Percentiles rank a stretch among this genome's conserved stretches.
phyloP scores from a whole-genome alignment of 768 basidiomycete species.

The Amanita molliuscula region DNA sequence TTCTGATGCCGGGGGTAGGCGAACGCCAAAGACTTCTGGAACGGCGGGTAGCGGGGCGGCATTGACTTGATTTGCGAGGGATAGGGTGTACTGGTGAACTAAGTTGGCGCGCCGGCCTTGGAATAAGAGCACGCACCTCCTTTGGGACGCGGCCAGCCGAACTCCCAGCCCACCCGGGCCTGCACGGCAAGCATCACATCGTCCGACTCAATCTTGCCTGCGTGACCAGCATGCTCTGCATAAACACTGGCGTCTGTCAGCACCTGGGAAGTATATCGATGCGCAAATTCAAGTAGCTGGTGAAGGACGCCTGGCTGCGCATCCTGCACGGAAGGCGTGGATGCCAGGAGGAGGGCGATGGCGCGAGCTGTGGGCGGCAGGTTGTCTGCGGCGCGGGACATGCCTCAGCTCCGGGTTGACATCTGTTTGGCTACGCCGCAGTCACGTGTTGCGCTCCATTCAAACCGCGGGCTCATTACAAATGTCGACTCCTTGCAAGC shows the following conservation, averaged over 20 bases:
- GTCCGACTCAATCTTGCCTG: slow-evolving; percentile 76
- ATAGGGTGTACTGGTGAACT: slow-evolving; percentile 52
- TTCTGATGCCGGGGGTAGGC: slow-evolving; percentile 61
- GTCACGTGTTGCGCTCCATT: not conserved
- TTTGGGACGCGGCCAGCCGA: slow-evolving; percentile 83
- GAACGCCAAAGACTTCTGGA: slow-evolving; percentile 83
- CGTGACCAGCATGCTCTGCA: slow-evolving; percentile 74
- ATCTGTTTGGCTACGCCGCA: slow-evolving; percentile 1
- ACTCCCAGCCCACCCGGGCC: slow-evolving; percentile 88
- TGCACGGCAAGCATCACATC: slow-evolving; percentile 76
- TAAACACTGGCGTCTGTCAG: slow-evolving; percentile 81
- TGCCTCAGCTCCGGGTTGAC: slow-evolving; percentile 10
- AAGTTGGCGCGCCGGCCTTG: not conserved
- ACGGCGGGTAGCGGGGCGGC: slow-evolving; percentile 70
- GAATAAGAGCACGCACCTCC: slow-evolving; percentile 43
- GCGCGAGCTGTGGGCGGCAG: slow-evolving; percentile 80
- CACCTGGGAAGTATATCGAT: slow-evolving; percentile 76
- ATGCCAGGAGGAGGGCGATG: slow-evolving; percentile 75
- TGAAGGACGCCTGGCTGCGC: slow-evolving; percentile 80
- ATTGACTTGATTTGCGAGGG: slow-evolving; percentile 78
- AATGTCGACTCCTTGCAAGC: slow-evolving; percentile 2
- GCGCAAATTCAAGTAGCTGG: slow-evolving; percentile 79
- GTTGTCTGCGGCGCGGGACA: slow-evolving; percentile 47
- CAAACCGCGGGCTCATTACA: slow-evolving; percentile 6
- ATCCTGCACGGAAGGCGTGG: slow-evolving; percentile 78